Evolutionary conservation across 805 yeast species (phyloP).

Genomic region (Wickerhamomyces ciferrii): DNA sequence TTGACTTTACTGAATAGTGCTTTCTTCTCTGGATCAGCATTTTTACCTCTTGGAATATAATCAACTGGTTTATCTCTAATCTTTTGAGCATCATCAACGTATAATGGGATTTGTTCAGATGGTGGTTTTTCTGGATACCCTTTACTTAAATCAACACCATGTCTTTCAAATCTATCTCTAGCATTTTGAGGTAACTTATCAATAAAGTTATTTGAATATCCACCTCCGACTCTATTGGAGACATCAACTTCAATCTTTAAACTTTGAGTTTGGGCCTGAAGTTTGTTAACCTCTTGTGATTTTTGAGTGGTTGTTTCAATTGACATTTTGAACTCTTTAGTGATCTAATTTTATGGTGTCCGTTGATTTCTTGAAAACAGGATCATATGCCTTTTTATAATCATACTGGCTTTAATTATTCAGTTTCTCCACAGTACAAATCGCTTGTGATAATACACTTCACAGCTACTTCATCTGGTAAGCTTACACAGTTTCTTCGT

Average conservation of each 20-base stretch:
- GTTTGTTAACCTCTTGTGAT: no score
- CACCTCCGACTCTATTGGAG: slow-evolving; percentile 1
- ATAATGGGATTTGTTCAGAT: slow-evolving; percentile 26
- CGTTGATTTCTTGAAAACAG: no score
- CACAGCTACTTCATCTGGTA: no score
- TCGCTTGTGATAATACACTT: no score
- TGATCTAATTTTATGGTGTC: no score
- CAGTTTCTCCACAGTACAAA: no score
- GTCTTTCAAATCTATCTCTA: slow-evolving; percentile 22
- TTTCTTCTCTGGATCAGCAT: slow-evolving; percentile 29
- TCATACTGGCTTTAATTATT: no score
- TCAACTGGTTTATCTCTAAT: slow-evolving; percentile 23
- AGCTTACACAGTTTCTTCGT: no score
- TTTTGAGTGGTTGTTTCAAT: no score
- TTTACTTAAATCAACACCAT: slow-evolving; percentile 28
- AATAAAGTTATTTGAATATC: background rate
- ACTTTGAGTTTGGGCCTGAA: no score
- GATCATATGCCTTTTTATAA: no score
- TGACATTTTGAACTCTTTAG: no score
- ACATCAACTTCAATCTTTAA: slow-evolving; percentile 1
- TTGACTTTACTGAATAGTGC: slow-evolving; percentile 24
- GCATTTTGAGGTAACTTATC: slow-evolving; percentile 10
- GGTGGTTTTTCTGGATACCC: slow-evolving; percentile 31
- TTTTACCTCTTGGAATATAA: slow-evolving; percentile 26
- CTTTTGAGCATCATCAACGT: slow-evolving; percentile 31